These are phyloP conservation scores for Oxytropis ochrocephala DNA, from an alignment of 306 rosid species.

Conservation along the genomic window DNA sequence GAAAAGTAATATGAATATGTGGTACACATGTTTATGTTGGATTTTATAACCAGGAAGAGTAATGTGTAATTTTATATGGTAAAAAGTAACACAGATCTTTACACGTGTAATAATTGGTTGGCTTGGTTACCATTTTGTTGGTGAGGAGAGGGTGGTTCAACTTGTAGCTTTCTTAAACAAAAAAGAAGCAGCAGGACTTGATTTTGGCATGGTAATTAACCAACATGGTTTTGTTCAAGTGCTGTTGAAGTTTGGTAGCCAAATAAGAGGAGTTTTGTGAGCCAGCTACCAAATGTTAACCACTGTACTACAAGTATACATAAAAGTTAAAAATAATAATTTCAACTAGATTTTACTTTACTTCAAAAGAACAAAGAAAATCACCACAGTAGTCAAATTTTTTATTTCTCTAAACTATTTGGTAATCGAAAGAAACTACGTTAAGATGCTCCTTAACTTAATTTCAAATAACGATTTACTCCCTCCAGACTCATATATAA, in stretches of 20 bases:
- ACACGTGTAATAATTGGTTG: background rate
- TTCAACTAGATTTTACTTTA: no score
- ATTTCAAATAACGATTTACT: no score
- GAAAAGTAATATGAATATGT: conserved; percentile 3
- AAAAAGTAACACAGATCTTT: background rate
- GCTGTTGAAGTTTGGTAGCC: conserved; percentile 65
- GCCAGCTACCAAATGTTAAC: no score
- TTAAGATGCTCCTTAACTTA: no score
- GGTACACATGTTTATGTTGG: conserved; percentile 10
- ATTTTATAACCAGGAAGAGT: background rate
- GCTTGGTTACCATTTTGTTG: conserved; percentile 30
- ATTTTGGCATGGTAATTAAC: conserved; percentile 13
- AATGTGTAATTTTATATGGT: background rate
- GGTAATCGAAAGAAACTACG: no score
- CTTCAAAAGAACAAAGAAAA: no score
- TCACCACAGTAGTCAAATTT: no score
- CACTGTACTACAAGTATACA: no score
- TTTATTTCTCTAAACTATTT: no score
- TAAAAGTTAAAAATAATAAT: no score
- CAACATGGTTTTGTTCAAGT: conserved; percentile 24
- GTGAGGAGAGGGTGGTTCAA: conserved; percentile 33
- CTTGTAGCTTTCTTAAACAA: conserved; percentile 19
- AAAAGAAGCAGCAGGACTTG: background rate
- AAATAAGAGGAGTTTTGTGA: no score
- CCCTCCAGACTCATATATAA: no score